Conservation (phyloP, 2,329 filamentous ascomycete genomes). For the Colletotrichum gigasporum region DNA sequence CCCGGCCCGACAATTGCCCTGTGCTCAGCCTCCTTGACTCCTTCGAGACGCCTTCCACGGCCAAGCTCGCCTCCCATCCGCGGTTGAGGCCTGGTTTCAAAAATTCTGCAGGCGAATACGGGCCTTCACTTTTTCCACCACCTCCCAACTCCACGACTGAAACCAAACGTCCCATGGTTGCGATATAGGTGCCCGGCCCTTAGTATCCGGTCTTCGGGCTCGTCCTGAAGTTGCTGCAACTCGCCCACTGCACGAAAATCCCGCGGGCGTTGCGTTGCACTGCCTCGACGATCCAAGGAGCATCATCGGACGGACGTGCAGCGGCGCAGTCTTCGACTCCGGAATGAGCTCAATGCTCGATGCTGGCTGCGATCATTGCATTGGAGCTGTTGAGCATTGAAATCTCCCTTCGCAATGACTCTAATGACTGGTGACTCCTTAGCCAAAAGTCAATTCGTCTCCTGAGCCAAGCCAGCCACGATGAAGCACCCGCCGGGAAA, state of each 20-base stretch:
- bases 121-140: slow-evolving; percentile 19
- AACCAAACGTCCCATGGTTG: slow-evolving; percentile 27
- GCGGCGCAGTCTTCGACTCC: slow-evolving; percentile 10
- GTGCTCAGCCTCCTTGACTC: slow-evolving; percentile 19
- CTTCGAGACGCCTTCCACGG: slow-evolving; percentile 12
- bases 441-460: neutral
- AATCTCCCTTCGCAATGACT: slow-evolving; percentile 5
- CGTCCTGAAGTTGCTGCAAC: no score
- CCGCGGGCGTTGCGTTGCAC: slow-evolving; percentile 19
- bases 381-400: slow-evolving; percentile 5
- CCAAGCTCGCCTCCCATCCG: neutral
- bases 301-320: slow-evolving; percentile 14
- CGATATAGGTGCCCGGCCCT: slow-evolving; percentile 17
- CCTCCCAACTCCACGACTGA: slow-evolving; percentile 26
- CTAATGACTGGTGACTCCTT: neutral
- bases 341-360: neutral
- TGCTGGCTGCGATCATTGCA: neutral
- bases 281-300: slow-evolving; percentile 22
- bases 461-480: neutral
- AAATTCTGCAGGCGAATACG: slow-evolving; percentile 15
- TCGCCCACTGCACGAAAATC: slow-evolving; percentile 20
- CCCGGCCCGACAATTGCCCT: slow-evolving; percentile 7
- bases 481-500: slow-evolving; percentile 2
- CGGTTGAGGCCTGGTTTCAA: slow-evolving; percentile 19
- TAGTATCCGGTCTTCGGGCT: slow-evolving; percentile 20